Percentiles rank a stretch among this genome's conserved stretches.
Conservation (phyloP, 2,329 filamentous ascomycete species). For the Epichloe sibirici region DNA sequence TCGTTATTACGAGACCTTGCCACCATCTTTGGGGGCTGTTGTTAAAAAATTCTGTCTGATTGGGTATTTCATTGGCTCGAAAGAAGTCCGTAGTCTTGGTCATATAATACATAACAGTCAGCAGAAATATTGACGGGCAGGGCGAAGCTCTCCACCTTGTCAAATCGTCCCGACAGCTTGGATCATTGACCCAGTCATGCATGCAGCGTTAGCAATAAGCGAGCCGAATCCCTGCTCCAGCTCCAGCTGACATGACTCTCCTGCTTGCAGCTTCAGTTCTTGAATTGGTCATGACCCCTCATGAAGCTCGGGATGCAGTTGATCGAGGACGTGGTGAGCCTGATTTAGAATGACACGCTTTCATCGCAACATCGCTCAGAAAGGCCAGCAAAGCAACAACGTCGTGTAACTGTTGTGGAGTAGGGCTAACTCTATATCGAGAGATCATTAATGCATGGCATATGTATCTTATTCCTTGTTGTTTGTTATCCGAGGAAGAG, state of each 20-base stretch:
- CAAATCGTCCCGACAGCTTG: slow-evolving; percentile 6
- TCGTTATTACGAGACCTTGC: not conserved
- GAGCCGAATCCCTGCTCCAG: slow-evolving; percentile 5
- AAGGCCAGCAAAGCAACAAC: not conserved
- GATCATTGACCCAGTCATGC: slow-evolving; percentile 4
- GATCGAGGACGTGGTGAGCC: not conserved
- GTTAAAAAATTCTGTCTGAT: not conserved
- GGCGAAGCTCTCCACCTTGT: not conserved
- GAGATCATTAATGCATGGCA: not conserved
- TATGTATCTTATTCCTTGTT: too few species aligned
- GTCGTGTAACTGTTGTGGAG: not conserved
- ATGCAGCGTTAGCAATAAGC: slow-evolving; percentile 1
- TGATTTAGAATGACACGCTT: not conserved
- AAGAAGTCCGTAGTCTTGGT: not conserved
- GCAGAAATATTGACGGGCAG: not conserved
- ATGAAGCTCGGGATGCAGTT: not conserved
- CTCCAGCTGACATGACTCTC: not conserved
- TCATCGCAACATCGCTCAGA: not conserved
- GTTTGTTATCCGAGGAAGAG: not conserved
- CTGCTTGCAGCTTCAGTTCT: not conserved
- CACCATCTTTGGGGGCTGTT: not conserved
- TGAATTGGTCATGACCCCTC: not conserved
- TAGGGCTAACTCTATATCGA: not conserved
- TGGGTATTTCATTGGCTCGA: not conserved
- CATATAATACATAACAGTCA: not conserved